Base-by-base conservation (phyloP, 257 asterid species). In the Nicotiana noctiflora region DNA sequence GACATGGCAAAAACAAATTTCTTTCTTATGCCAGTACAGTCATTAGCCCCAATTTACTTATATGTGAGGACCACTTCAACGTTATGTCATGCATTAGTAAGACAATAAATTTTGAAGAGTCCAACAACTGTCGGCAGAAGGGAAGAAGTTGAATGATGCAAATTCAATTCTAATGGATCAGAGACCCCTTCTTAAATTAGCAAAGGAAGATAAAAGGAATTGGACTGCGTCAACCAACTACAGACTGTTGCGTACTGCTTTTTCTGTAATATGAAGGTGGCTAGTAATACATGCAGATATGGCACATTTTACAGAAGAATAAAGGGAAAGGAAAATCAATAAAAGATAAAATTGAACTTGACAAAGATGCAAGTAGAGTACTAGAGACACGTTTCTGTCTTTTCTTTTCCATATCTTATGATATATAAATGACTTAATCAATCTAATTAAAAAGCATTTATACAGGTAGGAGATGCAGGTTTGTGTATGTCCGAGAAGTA, bases 91-190 rank as follows among this genome's bases (percentile, higher is more conserved):
- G 32, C 56, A n/a, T 37, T 67, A 67, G 76, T 32, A 40, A 68
- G 56, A 11, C 56, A n/a, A 31, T 5, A 68, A 40, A 19, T 40
- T 37, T 68, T 40, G 56, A 68, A 68, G 31, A 68, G 76, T 19
- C 31, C 53, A 37, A 68, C 55, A 40, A 68, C 76, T n/a, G 32
- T 68, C 32, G 4, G 21, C 55, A 23, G 56, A 68, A 68, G 56
- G 32, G 32, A 68, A 68, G 29, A n/a, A 68, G 76, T 67, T 5
- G 29, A 68, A 68, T 68, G 76, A 68, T 68, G 32, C 46, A 68
- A 68, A 40, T 68, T 19, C 76, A 68, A 68, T 68, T n/a, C n/a
- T 68, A 68, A 68, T 68, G 56, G 56, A 68, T 68, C 32, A 68
- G 76, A 68, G 46, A 40, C 13, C 76, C 40, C 76, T 67, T 34